These are phyloP conservation scores for Deakozyma indianensis DNA, from an alignment of 805 yeast genomes.

Conservation along the genomic window DNA sequence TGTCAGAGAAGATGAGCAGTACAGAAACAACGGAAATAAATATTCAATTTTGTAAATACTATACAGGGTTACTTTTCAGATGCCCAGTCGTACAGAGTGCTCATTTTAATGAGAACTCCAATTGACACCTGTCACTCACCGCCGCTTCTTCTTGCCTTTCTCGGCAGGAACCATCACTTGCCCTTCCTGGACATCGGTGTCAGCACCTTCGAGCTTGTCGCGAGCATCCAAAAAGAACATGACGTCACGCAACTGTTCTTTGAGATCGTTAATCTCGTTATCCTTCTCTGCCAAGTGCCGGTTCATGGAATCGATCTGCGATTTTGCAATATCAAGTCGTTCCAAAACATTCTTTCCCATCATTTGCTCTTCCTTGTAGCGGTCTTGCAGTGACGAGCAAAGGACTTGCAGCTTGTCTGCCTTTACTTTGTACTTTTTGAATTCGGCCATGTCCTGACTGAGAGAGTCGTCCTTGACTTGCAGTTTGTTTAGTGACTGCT, in stretches of 20 bases:
- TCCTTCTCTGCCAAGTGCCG: slow-evolving; percentile 16
- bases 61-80: no score
- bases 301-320: not conserved
- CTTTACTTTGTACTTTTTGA: slow-evolving; percentile 6
- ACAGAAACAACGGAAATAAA: no score
- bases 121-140: not conserved
- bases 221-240: slow-evolving; percentile 70
- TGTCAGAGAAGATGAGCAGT: no score
- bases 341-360: slow-evolving; percentile 29
- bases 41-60: no score
- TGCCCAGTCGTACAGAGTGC: no score
- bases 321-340: slow-evolving; percentile 21
- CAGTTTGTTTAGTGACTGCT: not conserved
- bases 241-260: slow-evolving; percentile 37
- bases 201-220: slow-evolving; percentile 55
- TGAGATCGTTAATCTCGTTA: slow-evolving; percentile 15
- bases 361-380: slow-evolving; percentile 33
- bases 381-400: slow-evolving; percentile 18
- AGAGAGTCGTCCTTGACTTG: slow-evolving; percentile 8
- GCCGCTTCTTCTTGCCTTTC: not conserved
- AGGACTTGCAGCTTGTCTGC: slow-evolving; percentile 12
- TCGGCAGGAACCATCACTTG: slow-evolving; percentile 11
- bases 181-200: slow-evolving; percentile 63
- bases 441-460: slow-evolving; percentile 4
- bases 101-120: no score